Percentiles rank a stretch among this genome's conserved stretches.
Evolutionary conservation across 306 rosid genomes (phyloP).

Genomic region (Notholithocarpus densiflorus): DNA sequence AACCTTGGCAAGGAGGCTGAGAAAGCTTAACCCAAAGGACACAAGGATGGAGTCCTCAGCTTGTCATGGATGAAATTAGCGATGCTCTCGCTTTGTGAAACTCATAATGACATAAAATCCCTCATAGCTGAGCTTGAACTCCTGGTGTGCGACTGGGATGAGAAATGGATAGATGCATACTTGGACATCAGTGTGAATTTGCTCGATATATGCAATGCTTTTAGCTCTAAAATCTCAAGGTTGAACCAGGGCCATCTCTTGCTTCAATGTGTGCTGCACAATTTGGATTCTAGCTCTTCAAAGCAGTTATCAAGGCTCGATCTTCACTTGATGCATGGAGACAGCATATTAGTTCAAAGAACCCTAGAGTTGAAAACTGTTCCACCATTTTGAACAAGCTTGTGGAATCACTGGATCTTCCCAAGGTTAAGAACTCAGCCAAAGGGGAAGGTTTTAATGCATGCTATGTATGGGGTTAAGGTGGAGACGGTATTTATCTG

Average conservation of each 20-base stretch:
- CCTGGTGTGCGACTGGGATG: constrained; percentile 70
- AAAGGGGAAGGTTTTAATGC: constrained; percentile 83
- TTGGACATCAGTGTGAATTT: constrained; percentile 71
- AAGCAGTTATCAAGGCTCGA: constrained; percentile 40
- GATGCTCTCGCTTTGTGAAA: constrained; percentile 56
- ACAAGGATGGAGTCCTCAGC: too few relatives aligned
- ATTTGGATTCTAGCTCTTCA: constrained; percentile 47
- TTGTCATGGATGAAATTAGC: too few relatives aligned
- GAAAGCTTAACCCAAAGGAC: constrained; percentile 51
- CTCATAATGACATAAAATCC: constrained; percentile 48
- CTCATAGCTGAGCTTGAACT: constrained; percentile 60
- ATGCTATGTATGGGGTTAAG: constrained; percentile 77
- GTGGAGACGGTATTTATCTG: constrained; percentile 40
- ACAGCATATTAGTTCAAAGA: constrained; percentile 42
- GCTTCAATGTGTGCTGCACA: constrained; percentile 60
- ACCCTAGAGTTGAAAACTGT: constrained; percentile 53
- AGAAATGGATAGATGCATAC: constrained; percentile 83
- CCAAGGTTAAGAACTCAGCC: constrained; percentile 73
- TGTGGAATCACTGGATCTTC: constrained; percentile 62
- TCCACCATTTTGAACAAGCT: constrained; percentile 51
- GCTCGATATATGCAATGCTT: constrained; percentile 71
- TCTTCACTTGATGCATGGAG: constrained; percentile 71
- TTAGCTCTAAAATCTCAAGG: constrained; percentile 73
- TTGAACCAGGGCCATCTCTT: constrained; percentile 61
- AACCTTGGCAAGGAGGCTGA: constrained; percentile 60